Evolutionary conservation across 2,329 filamentous ascomycete genomes (phyloP).

Genomic region (Elsinoe fawcettii): DNA sequence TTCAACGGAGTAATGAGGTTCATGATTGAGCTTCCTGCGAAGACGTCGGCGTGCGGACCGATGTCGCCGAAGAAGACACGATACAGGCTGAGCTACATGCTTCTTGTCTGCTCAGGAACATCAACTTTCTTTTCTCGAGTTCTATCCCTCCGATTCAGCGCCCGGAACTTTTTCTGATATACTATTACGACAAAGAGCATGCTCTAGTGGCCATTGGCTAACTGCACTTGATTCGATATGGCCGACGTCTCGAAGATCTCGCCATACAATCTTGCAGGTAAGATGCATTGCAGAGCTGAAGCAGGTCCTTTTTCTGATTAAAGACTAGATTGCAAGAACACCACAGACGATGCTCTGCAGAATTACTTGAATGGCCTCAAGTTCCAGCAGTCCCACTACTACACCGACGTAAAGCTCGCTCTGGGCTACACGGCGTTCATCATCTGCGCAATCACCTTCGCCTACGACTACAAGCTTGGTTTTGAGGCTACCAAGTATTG

Average conservation of each 20-base stretch:
- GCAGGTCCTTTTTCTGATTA: slow-evolving; percentile 5
- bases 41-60: background rate
- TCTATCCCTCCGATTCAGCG: background rate
- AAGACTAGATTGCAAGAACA: slow-evolving; percentile 80
- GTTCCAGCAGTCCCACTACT: slow-evolving; percentile 73
- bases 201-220: background rate
- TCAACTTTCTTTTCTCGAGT: background rate
- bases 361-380: slow-evolving; percentile 86
- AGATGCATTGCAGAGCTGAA: too few relatives aligned
- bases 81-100: background rate
- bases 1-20: too few relatives aligned
- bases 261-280: slow-evolving; percentile 24
- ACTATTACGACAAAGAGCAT: background rate
- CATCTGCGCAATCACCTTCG: slow-evolving; percentile 76
- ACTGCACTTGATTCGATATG: slow-evolving; percentile 1
- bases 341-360: slow-evolving; percentile 85
- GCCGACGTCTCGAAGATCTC: slow-evolving; percentile 28
- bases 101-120: too few relatives aligned
- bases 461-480: slow-evolving; percentile 83
- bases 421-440: slow-evolving; percentile 77
- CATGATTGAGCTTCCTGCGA: background rate
- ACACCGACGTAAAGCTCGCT: slow-evolving; percentile 72
- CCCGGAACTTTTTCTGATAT: too few relatives aligned
- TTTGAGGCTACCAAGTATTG: slow-evolving; percentile 79
- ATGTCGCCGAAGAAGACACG: slow-evolving; percentile 7